phyloP scores from a whole-genome alignment of 2,329 filamentous ascomycete species.

The Alternaria viburni region DNA sequence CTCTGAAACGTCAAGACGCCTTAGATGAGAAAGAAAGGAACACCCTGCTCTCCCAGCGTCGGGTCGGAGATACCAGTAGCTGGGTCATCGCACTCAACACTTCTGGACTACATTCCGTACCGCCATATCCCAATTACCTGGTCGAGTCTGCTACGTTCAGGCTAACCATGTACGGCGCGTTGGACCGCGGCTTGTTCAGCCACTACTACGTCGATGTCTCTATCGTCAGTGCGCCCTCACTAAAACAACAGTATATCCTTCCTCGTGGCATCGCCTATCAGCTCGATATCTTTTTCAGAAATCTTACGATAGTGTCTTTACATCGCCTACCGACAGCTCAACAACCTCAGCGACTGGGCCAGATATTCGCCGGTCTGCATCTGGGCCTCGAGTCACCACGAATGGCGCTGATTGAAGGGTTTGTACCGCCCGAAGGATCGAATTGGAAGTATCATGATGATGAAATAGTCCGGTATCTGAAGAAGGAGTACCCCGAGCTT shows the following conservation, averaged over 20 bases:
- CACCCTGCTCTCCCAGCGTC: background rate
- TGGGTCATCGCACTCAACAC: background rate
- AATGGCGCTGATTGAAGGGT: background rate
- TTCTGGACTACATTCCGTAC: background rate
- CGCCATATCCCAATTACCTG: background rate
- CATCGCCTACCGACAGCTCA: background rate
- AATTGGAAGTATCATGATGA: background rate
- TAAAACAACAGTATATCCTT: background rate
- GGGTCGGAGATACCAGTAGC: background rate
- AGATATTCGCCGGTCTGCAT: background rate
- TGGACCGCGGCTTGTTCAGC: background rate
- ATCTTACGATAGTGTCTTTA: background rate
- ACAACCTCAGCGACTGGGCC: background rate
- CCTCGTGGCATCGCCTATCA: background rate
- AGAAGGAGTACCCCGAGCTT: background rate
- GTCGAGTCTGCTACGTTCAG: background rate
- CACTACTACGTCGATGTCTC: background rate
- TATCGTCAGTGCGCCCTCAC: too few species aligned
- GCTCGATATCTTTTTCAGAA: background rate
- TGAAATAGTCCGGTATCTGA: background rate
- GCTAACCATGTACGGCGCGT: background rate
- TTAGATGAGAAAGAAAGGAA: background rate
- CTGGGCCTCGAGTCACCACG: background rate
- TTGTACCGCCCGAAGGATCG: background rate
- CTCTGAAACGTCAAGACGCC: background rate